A percentile compares a stretch with the other conserved stretches of the same genome.
phyloP scores from a whole-genome alignment of 768 basidiomycete species.

The Amanita phalloides region DNA sequence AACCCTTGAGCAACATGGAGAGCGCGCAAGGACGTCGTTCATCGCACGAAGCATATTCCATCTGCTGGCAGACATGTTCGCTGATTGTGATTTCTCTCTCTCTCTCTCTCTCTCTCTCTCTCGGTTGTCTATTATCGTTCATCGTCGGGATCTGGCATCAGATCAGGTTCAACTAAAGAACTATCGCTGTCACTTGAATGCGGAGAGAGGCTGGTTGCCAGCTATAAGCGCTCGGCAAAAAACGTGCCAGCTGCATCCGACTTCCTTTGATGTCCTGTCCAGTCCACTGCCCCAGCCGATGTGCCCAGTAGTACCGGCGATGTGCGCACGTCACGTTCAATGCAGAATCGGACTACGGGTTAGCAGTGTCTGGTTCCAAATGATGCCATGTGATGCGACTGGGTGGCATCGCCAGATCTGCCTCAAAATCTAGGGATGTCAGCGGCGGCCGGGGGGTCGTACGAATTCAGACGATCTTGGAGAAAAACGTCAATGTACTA shows the following conservation, averaged over 20 bases:
- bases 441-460: too few relatives aligned
- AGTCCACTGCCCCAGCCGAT: constrained; percentile 3
- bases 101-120: not conserved
- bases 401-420: too few relatives aligned
- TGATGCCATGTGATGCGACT: constrained; percentile 11
- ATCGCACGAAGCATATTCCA: constrained; percentile 9
- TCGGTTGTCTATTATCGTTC: not conserved
- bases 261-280: constrained; percentile 5
- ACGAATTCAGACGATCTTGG: too few relatives aligned
- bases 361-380: not conserved
- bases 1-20: constrained; percentile 8
- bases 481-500: too few relatives aligned
- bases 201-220: not conserved
- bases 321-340: not conserved
- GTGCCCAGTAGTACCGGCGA: constrained; percentile 2
- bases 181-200: not conserved
- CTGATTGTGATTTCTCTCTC: constrained; percentile 4
- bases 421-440: too few relatives aligned
- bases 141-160: not conserved
- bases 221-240: constrained; percentile 3
- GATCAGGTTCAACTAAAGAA: not conserved
- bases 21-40: constrained; percentile 4
- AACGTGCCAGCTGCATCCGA: constrained; percentile 5
- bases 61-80: constrained; percentile 7
- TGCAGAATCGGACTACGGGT: not conserved